phyloP scores from a whole-genome alignment of 2,329 filamentous ascomycete species.

The Iodosphaeria phyllophila region DNA sequence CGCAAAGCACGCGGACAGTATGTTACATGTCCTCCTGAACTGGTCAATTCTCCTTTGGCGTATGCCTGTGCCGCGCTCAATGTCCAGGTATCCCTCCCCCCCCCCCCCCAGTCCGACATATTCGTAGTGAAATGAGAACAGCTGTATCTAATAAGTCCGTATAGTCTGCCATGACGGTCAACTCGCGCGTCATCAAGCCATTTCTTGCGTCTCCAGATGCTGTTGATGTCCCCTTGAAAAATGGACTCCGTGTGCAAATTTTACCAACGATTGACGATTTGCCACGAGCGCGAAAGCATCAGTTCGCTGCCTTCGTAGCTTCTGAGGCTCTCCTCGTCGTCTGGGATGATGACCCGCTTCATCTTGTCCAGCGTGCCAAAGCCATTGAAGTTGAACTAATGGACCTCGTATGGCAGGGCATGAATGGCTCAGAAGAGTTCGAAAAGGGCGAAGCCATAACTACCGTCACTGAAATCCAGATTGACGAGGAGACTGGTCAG shows the following conservation, averaged over 20 bases:
- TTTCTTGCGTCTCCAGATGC: slow-evolving; percentile 55
- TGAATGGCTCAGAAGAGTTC: slow-evolving; percentile 27
- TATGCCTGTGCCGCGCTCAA: slow-evolving; percentile 50
- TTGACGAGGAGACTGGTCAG: slow-evolving; percentile 57
- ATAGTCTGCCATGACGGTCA: slow-evolving; percentile 63
- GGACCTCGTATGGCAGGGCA: slow-evolving; percentile 50
- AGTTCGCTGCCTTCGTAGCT: slow-evolving; percentile 64
- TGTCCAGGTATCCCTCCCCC: slow-evolving; percentile 34
- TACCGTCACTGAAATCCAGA: slow-evolving; percentile 29
- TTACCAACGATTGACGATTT: slow-evolving; percentile 54
- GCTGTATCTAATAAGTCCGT: background rate
- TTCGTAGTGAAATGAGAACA: background rate
- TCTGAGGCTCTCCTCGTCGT: slow-evolving; percentile 54
- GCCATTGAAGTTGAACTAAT: slow-evolving; percentile 60
- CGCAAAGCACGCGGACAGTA: slow-evolving; percentile 50
- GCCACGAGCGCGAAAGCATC: slow-evolving; percentile 52
- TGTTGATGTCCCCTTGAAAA: slow-evolving; percentile 56
- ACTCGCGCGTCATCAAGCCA: slow-evolving; percentile 61
- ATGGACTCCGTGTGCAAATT: slow-evolving; percentile 61
- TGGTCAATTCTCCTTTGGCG: slow-evolving; percentile 44
- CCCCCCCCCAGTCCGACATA: background rate
- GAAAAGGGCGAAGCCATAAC: slow-evolving; percentile 25
- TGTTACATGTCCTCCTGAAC: slow-evolving; percentile 50
- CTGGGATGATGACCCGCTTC: slow-evolving; percentile 65
- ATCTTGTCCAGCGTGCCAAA: slow-evolving; percentile 50